These are phyloP conservation scores for Rhodosporidiobolus sp. DNA, from an alignment of 768 basidiomycete genomes.

Conservation along the genomic window DNA sequence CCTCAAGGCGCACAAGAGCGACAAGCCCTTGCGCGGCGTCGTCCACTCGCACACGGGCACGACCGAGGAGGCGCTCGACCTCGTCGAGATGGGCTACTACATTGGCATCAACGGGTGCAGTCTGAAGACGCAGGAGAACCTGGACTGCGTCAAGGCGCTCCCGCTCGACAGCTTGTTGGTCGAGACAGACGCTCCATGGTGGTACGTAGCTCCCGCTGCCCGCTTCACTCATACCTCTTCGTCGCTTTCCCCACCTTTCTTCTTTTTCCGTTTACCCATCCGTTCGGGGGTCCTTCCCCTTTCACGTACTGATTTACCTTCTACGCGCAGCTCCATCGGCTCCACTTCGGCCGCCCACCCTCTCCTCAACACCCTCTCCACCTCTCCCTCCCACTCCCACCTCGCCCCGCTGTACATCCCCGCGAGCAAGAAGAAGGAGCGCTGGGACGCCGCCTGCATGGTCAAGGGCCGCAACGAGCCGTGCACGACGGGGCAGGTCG, in stretches of 20 bases:
- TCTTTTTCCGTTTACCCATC: no score
- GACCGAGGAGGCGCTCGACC: conserved; percentile 60
- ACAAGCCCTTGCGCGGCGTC: conserved; percentile 65
- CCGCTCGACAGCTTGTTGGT: conserved; percentile 62
- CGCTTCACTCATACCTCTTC: conserved; percentile 41
- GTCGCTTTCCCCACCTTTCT: no score
- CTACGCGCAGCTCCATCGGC: neutral
- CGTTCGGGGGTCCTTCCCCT: no score
- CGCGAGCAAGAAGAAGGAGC: conserved; percentile 51
- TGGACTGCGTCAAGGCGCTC: conserved; percentile 59
- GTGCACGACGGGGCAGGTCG: conserved; percentile 62
- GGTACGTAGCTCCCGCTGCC: conserved; percentile 45
- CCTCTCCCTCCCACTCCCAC: neutral
- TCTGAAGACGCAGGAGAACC: conserved; percentile 67
- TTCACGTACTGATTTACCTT: no score
- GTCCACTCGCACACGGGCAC: conserved; percentile 80
- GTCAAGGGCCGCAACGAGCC: conserved; percentile 81
- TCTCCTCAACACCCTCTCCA: conserved; percentile 1
- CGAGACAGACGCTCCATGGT: conserved; percentile 62
- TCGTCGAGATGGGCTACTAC: conserved; percentile 70
- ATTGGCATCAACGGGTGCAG: conserved; percentile 61
- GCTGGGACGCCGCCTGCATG: conserved; percentile 48
- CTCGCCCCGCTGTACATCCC: conserved; percentile 55
- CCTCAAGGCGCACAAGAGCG: conserved; percentile 69
- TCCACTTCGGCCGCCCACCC: neutral